Base-by-base conservation (phyloP, 805 yeast genomes). In the Ogataea kodamae region DNA sequence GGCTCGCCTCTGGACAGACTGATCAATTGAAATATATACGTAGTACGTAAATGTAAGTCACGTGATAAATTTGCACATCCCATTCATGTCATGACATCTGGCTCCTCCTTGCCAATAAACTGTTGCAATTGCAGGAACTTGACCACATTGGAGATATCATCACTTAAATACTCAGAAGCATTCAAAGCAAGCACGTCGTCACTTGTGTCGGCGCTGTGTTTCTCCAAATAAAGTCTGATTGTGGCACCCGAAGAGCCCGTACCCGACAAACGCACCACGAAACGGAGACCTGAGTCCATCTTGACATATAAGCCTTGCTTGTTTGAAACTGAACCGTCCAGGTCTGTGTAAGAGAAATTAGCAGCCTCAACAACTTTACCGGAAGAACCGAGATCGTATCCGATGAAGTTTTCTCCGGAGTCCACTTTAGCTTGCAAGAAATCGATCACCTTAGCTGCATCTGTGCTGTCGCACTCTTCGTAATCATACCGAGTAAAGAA, bases 181-280 rank as follows among this genome's bases (percentile, higher is more conserved):
- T 67, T 59, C 45, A 60, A 44, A 5, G 50, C 52, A 42, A 65
- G 47, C 7, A 47, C 56, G 52, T 71, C 74, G 24, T 69, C 70
- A 12, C 73, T 43, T 31, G 61, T 51, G 53, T 86, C 92, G 28
- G 60, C 49, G 16, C 84, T 76, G 65, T 83, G 87, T 61, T 80
- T 81, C 63, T 90, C 97, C 55, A 90, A 65, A 64, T 90, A 90
- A 48, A 90, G 70, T 61, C 98, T 77, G 40, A 92, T 88, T 5
- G 98, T 90, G 13, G 98, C 97, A 30, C 98, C 98, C 2, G 95
- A 81, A 2, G 97, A 88, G 10, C 98, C 98, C 3, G 98, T 90
- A 37, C 98, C 98, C 0, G 96, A 87, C 45, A 92, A 70, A 62
- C 98, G 81, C 34, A 87, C 83, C 22, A 92, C 84, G 33, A 89